phyloP scores from a whole-genome alignment of 2,329 filamentous ascomycete genomes.

The Neofusicoccum parvum region DNA sequence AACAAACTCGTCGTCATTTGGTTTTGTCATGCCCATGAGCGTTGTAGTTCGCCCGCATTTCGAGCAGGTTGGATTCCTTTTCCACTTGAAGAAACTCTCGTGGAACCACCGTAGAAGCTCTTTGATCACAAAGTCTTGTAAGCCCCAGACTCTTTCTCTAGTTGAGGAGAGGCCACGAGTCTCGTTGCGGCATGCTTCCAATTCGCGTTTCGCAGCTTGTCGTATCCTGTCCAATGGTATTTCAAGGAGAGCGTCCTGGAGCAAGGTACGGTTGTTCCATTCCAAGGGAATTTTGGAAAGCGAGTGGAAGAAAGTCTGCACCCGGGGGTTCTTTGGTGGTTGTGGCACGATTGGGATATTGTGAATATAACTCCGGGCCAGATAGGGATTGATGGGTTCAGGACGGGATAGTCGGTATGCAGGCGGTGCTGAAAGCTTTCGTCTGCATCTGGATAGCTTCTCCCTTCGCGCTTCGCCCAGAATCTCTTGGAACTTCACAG shows the following conservation, averaged over 20 bases:
- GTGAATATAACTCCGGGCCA: conserved; percentile 31
- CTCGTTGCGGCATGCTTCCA: conserved; percentile 80
- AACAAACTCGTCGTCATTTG: conserved; percentile 84
- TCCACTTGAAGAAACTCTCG: conserved; percentile 90
- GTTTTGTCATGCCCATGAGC: conserved; percentile 77
- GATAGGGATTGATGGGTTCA: conserved; percentile 28
- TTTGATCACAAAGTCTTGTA: conserved; percentile 93
- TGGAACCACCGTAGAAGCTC: conserved; percentile 95
- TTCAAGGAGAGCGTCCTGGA: conserved; percentile 87
- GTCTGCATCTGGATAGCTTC: neutral
- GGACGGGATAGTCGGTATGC: too few species aligned
- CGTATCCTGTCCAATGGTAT: conserved; percentile 92
- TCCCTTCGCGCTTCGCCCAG: neutral
- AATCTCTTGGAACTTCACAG: neutral
- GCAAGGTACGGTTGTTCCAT: conserved; percentile 91
- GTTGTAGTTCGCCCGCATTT: conserved; percentile 81
- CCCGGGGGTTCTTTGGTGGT: conserved; percentile 61
- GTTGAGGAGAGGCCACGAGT: conserved; percentile 67
- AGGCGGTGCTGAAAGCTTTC: neutral
- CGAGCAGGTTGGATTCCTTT: conserved; percentile 89
- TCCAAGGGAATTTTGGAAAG: conserved; percentile 85
- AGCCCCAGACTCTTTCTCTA: conserved; percentile 85
- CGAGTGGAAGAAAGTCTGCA: conserved; percentile 75
- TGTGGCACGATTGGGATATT: conserved; percentile 72
- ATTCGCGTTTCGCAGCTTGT: conserved; percentile 89